Evolutionary conservation across 345 rosid genomes (phyloP).

Genomic region (Camelina hispida): DNA sequence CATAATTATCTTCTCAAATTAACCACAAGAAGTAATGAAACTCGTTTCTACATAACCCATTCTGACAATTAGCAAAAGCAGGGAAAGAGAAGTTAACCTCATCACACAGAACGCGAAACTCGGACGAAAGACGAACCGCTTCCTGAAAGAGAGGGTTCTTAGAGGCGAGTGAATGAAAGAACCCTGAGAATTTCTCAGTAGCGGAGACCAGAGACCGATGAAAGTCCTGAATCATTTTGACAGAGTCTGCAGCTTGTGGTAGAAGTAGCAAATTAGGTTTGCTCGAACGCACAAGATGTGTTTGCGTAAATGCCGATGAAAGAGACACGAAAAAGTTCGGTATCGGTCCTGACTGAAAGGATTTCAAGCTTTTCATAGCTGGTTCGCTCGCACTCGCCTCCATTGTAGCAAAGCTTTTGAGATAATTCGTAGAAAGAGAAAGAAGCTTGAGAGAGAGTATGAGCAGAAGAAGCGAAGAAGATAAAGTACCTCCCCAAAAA

Average conservation of each 20-base stretch:
- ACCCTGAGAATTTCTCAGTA: slow-evolving; percentile 48
- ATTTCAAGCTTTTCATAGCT: slow-evolving; percentile 37
- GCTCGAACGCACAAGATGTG: slow-evolving; percentile 43
- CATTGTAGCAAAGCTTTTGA: slow-evolving; percentile 38
- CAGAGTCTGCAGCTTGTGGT: slow-evolving; percentile 35
- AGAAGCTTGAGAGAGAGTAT: slow-evolving; percentile 21
- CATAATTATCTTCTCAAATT: not conserved
- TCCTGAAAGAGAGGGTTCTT: slow-evolving; percentile 57
- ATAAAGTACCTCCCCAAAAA: slow-evolving; percentile 29
- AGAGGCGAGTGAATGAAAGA: slow-evolving; percentile 52
- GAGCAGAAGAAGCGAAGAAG: slow-evolving; percentile 29
- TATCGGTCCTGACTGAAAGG: not conserved
- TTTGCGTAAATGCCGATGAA: slow-evolving; percentile 56
- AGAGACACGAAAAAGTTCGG: slow-evolving; percentile 46
- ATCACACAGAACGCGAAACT: slow-evolving; percentile 50
- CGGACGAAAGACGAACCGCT: slow-evolving; percentile 52
- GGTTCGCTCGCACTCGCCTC: slow-evolving; percentile 41
- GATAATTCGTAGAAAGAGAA: slow-evolving; percentile 16
- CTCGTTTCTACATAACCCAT: not conserved
- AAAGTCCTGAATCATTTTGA: slow-evolving; percentile 49
- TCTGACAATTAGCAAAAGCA: not conserved
- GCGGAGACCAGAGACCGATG: slow-evolving; percentile 54
- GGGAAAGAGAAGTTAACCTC: slow-evolving; percentile 47
- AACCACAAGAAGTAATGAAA: not conserved
- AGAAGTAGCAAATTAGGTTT: slow-evolving; percentile 42